A percentile compares a stretch with the other conserved stretches of the same genome.
These are phyloP conservation scores for Hemerocallis citrina DNA, from an alignment of 106 monocot species.

Conservation along the genomic window DNA sequence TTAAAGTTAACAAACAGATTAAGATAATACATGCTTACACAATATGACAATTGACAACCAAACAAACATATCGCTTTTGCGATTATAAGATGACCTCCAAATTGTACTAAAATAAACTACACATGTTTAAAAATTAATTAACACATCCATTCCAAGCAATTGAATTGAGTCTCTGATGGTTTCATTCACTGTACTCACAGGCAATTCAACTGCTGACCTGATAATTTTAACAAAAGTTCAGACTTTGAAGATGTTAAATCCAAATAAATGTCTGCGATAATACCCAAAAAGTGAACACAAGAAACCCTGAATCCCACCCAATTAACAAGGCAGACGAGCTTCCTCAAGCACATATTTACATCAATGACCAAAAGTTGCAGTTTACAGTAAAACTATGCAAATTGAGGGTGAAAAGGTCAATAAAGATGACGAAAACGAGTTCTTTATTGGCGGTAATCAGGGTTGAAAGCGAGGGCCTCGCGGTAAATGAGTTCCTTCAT, in stretches of 20 bases:
- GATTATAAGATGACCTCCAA: background rate
- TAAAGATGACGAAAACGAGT: background rate
- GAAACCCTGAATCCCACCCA: background rate
- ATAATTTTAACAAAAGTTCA: background rate
- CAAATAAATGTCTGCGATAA: background rate
- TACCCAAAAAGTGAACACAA: background rate
- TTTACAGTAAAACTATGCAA: conserved; percentile 1
- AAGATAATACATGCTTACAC: too few relatives aligned
- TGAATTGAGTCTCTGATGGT: background rate
- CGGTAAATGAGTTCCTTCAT: conserved; percentile 83
- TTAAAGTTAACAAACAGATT: too few relatives aligned
- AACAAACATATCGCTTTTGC: background rate
- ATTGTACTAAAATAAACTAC: background rate
- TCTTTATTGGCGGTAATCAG: conserved; percentile 33
- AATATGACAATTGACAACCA: background rate
- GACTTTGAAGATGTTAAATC: background rate
- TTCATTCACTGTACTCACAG: background rate
- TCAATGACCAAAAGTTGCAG: background rate
- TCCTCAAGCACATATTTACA: conserved; percentile 3
- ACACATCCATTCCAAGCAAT: background rate
- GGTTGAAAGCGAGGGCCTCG: conserved; percentile 89
- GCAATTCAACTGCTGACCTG: background rate
- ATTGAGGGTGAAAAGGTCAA: background rate
- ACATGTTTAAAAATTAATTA: background rate
- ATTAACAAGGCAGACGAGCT: conserved; percentile 4